Conservation (phyloP, 2,329 filamentous ascomycete species). For the Aspergillaceae sp. region DNA sequence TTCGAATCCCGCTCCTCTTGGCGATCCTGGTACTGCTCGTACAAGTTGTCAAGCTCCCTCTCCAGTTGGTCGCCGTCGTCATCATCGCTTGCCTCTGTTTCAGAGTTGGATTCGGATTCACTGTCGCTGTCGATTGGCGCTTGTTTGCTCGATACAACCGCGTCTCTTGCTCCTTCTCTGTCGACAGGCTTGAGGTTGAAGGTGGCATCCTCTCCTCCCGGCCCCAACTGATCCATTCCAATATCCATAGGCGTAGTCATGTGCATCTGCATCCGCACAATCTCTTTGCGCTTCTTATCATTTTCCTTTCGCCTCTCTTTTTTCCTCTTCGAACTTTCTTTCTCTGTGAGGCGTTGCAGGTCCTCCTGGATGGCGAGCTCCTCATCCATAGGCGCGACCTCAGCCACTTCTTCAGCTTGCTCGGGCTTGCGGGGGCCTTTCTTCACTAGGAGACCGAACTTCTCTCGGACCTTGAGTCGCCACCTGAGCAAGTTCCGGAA, state of each 20-base stretch:
- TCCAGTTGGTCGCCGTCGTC: conserved; percentile 80
- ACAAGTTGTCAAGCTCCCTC: conserved; percentile 75
- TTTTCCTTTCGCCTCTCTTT: conserved; percentile 81
- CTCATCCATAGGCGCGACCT: conserved; percentile 87
- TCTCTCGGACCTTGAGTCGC: conserved; percentile 80
- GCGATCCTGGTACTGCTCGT: conserved; percentile 73
- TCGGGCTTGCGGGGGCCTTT: conserved; percentile 46
- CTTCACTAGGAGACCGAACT: conserved; percentile 78
- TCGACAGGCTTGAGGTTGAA: conserved; percentile 79
- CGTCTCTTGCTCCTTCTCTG: conserved; percentile 60
- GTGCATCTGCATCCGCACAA: conserved; percentile 92
- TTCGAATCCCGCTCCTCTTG: conserved; percentile 77
- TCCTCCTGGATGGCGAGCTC: conserved; percentile 86
- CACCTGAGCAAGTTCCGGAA: conserved; percentile 85
- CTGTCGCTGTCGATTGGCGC: conserved; percentile 49
- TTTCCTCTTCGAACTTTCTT: conserved; percentile 66
- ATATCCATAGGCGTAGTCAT: conserved; percentile 96
- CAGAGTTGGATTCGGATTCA: conserved; percentile 49
- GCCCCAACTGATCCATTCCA: conserved; percentile 76
- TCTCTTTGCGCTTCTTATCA: conserved; percentile 87
- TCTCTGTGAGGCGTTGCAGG: conserved; percentile 71
- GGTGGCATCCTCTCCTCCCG: conserved; percentile 70
- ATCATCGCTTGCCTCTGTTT: conserved; percentile 58
- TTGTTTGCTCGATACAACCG: conserved; percentile 73
- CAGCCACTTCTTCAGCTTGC: conserved; percentile 64